A percentile compares a stretch with the other conserved stretches of the same genome.
These are phyloP conservation scores for Ceratocystis diversiconidia DNA, from an alignment of 2,329 filamentous ascomycete genomes.

Conservation along the genomic window DNA sequence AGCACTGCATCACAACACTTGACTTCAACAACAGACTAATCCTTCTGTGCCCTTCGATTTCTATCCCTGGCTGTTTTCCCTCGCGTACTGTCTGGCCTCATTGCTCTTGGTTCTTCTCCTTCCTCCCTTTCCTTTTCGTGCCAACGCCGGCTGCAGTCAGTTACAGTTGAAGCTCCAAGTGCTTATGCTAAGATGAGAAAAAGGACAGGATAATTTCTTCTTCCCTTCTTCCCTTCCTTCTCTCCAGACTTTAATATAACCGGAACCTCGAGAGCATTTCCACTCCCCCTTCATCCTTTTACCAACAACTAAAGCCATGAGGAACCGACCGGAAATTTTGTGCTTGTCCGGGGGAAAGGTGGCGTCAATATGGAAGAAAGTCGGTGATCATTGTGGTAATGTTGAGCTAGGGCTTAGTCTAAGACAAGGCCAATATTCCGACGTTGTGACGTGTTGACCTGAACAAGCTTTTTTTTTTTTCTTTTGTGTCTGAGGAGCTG, in stretches of 20 bases:
- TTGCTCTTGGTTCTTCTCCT: neutral
- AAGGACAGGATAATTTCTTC: neutral
- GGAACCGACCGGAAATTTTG: neutral
- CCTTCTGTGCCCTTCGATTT: neutral
- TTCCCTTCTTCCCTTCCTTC: conserved; percentile 1
- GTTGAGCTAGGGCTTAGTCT: no score
- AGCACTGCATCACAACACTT: no score
- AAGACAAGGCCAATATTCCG: no score
- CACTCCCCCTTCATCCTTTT: neutral
- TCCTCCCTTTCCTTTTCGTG: neutral
- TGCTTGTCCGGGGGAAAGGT: neutral
- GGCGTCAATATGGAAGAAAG: neutral
- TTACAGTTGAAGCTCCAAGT: neutral
- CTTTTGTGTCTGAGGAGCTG: neutral
- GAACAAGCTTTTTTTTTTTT: no score
- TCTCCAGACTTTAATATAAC: neutral
- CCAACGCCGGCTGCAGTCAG: neutral
- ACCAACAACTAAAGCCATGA: neutral
- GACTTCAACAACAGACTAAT: neutral
- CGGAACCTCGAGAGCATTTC: neutral
- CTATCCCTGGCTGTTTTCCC: neutral
- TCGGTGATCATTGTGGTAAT: no score
- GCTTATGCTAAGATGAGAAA: neutral
- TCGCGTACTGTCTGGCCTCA: no score
- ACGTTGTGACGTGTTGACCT: no score